Evolutionary conservation across 345 rosid genomes (phyloP).

Genomic region (Eucalyptus tenuipes): DNA sequence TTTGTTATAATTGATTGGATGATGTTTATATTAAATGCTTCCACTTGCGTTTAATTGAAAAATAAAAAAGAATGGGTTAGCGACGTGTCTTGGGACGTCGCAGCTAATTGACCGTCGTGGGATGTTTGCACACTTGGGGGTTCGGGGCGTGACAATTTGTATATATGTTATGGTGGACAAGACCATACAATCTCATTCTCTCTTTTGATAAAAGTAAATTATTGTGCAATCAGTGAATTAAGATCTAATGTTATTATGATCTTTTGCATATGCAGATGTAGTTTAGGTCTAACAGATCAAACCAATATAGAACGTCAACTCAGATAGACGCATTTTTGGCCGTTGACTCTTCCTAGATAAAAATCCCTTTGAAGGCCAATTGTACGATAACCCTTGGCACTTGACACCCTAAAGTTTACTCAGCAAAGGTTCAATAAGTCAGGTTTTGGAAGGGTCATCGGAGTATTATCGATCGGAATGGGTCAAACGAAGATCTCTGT

Average conservation of each 20-base stretch:
- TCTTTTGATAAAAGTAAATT: neutral
- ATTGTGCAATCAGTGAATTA: neutral
- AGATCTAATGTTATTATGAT: neutral
- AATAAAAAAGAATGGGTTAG: too few species aligned
- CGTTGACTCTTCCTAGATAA: neutral
- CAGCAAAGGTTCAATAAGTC: neutral
- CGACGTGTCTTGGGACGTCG: accelerated
- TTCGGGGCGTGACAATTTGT: too few species aligned
- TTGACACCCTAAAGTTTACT: neutral
- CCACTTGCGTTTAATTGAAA: too few species aligned
- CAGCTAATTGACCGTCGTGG: too few species aligned
- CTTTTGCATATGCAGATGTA: neutral
- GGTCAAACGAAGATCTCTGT: neutral
- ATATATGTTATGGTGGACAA: too few species aligned
- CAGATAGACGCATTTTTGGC: neutral
- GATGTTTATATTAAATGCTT: too few species aligned
- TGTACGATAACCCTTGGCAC: neutral
- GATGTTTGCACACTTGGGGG: too few species aligned
- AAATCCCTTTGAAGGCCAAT: neutral
- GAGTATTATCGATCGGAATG: neutral
- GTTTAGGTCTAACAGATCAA: neutral
- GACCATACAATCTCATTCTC: accelerated
- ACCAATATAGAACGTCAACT: neutral
- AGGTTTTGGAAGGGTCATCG: neutral
- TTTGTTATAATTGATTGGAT: too few species aligned